Percentiles rank a stretch among this genome's conserved stretches.
Conservation (phyloP, 2,329 filamentous ascomycete genomes). For the Hypoxylon sp. region DNA sequence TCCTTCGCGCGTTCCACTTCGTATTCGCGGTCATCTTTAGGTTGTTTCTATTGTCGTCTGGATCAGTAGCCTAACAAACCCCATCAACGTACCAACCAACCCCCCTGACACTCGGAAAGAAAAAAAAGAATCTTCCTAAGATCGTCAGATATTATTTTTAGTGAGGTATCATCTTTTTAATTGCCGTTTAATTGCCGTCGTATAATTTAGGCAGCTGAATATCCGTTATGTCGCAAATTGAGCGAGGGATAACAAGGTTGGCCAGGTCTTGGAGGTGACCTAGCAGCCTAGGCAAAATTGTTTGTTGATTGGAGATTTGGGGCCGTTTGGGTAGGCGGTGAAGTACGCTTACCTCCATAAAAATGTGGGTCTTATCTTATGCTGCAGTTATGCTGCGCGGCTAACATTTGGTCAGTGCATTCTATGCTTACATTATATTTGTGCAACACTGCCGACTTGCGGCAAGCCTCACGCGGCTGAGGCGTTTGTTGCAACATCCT, state of each 20-base stretch:
- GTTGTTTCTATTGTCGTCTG: constrained; percentile 25
- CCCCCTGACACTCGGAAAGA: constrained; percentile 8
- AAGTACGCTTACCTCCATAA: constrained; percentile 21
- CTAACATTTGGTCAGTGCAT: constrained; percentile 24
- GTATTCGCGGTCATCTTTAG: constrained; percentile 54
- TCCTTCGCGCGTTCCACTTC: constrained; percentile 62
- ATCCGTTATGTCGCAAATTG: constrained; percentile 21
- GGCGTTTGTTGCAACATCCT: constrained; percentile 42
- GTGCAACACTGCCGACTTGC: constrained; percentile 26
- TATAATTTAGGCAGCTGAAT: constrained; percentile 39
- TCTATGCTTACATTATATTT: constrained; percentile 2
- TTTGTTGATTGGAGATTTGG: constrained; percentile 20
- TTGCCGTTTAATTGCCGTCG: constrained; percentile 5
- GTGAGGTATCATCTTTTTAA: constrained; percentile 12
- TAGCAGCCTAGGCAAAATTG: constrained; percentile 25
- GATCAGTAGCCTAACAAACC: constrained; percentile 20
- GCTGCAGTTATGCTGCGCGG: constrained; percentile 20
- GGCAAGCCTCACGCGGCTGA: constrained; percentile 41
- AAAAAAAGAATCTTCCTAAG: background rate
- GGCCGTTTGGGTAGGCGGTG: constrained; percentile 41
- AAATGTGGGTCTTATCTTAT: constrained; percentile 2
- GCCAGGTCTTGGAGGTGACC: constrained; percentile 10
- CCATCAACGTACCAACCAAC: constrained; percentile 16
- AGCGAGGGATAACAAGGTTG: constrained; percentile 27
- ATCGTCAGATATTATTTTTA: constrained; percentile 42